Conservation (phyloP, 768 basidiomycete species). For the Agaricus sinodeliciosus region DNA sequence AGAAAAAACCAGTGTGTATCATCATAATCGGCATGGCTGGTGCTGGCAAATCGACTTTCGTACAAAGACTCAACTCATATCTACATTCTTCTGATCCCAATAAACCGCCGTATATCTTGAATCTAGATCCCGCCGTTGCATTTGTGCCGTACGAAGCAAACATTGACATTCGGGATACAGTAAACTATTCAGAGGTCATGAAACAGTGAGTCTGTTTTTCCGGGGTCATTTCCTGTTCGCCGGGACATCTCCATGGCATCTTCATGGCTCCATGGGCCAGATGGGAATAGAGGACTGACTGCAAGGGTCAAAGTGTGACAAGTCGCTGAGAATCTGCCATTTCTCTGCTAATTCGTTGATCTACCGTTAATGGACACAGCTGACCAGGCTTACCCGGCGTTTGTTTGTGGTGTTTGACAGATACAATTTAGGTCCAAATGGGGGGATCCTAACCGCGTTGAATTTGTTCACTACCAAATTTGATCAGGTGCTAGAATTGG, state of each 20-base stretch:
- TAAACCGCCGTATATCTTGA: constrained; percentile 89
- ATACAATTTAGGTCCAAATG: constrained; percentile 98
- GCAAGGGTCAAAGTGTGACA: too few relatives aligned
- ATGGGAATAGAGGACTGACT: too few relatives aligned
- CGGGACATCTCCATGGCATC: not conserved
- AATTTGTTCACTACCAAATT: constrained; percentile 99
- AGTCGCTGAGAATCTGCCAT: not conserved
- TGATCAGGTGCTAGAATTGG: constrained; percentile 87
- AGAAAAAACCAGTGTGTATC: constrained; percentile 71
- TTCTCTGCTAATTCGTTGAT: constrained; percentile 9
- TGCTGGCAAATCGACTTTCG: constrained; percentile 95
- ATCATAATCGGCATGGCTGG: constrained; percentile 96
- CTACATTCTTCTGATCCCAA: constrained; percentile 62
- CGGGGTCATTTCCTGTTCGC: constrained; percentile 11
- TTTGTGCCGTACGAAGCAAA: constrained; percentile 91
- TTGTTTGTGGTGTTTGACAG: constrained; percentile 30
- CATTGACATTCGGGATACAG: constrained; percentile 96
- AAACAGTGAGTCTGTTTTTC: constrained; percentile 75
- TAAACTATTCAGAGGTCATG: constrained; percentile 98
- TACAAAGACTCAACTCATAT: constrained; percentile 91
- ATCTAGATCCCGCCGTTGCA: constrained; percentile 94
- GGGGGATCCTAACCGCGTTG: constrained; percentile 93
- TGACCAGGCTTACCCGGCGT: not conserved
- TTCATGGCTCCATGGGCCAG: not conserved
- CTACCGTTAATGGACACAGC: not conserved